Base-by-base conservation (phyloP, 768 basidiomycete genomes). In the Clitopilus hobsonii region DNA sequence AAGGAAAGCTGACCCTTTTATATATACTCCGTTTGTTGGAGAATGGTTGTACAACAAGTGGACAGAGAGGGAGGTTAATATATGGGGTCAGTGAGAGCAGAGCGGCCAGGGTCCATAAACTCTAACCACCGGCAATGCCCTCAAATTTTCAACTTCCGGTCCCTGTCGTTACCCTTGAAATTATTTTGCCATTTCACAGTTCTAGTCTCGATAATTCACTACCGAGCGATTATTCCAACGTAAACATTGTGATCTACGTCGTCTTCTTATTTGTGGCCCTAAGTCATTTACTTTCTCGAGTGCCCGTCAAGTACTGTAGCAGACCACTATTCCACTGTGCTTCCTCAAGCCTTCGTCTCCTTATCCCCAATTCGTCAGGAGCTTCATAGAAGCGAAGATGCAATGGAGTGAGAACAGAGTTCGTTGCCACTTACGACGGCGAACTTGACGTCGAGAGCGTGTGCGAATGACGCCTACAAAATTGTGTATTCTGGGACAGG, bases 61-160 rank as follows among this genome's bases (percentile, higher is more conserved):
- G 65, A 63, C 56, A 55, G 32, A 61, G 51, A 54, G 47, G 67
- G 61, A 65, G 59, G 61, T 62, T 67, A 67, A 64, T 76, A 78
- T 74, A 76, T 75, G 72, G 73, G 68, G 66, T 69, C 70, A 67
- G 65, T 70, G 58, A 64, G 69, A 70, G 67, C 68, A 65, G 71
- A 69, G 71, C 71, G 68, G 63, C 67, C 66, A 69, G 68, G 70
- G 71, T 74, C 74, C 76, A 72, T 76, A 74, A 76, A 67, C 68
- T 71, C 67, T 68, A 74, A 72, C 61, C 65, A 65, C 68, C 76
- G 76, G 76, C 76, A 78, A 74, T 65, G 71, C 58, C 75, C 74
- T 73, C 71, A 72, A 76, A 72, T 70, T 77, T 78, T 73, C 72
- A 75, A 76, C 73, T 75, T 61, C 76, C 76, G 76, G 74, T 72